Conservation (phyloP, 169 alveolate genomes). For the Plasmodium sp. region DNA sequence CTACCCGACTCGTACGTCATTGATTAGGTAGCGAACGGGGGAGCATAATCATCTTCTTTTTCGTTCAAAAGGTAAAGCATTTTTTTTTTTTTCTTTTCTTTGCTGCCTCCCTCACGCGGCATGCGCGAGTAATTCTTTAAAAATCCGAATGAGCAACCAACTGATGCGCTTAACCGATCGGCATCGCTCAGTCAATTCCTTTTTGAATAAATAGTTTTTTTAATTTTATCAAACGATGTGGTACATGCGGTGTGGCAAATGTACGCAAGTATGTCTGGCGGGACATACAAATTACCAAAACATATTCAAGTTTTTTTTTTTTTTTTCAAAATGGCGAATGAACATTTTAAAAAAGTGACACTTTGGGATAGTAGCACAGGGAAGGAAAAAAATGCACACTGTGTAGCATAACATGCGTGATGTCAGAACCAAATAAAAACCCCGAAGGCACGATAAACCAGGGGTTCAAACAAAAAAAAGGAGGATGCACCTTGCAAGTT, state of each 20-base stretch:
- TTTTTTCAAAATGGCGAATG: background rate
- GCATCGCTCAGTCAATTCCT: background rate
- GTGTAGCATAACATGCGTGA: background rate
- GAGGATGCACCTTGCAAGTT: background rate
- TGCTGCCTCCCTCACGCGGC: background rate
- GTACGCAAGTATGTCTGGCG: background rate
- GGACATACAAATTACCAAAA: background rate
- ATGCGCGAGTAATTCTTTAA: background rate
- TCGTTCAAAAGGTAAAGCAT: background rate
- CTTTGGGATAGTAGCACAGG: background rate
- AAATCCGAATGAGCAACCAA: background rate
- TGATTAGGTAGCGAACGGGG: constrained; percentile 5
- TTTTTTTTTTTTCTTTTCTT: background rate
- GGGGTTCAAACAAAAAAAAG: background rate
- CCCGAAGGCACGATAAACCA: background rate
- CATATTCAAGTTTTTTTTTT: background rate
- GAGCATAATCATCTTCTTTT: background rate
- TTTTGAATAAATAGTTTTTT: background rate
- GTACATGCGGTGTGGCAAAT: background rate
- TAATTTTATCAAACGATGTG: background rate
- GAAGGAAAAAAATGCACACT: background rate
- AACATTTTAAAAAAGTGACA: background rate
- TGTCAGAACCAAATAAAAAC: background rate
- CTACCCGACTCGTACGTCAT: constrained; percentile 70
- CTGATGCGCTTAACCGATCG: background rate